phyloP scores from a whole-genome alignment of 2,329 filamentous ascomycete species.

The Venturia asperata region DNA sequence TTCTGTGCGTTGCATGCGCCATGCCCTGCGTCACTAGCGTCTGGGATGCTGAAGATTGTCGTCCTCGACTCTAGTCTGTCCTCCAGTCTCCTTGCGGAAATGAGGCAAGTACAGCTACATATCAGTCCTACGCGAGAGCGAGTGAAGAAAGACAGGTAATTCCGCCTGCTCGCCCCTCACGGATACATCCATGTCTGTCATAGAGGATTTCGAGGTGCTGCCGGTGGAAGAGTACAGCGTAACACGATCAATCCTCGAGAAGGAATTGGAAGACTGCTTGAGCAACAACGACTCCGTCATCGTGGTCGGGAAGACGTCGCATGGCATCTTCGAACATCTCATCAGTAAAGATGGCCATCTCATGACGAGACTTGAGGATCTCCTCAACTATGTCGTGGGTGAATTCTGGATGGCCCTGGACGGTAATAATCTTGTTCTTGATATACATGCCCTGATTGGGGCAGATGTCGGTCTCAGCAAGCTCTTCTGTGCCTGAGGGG shows the following conservation, averaged over 20 bases:
- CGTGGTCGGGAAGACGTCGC: constrained; percentile 54
- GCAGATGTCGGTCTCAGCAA: constrained; percentile 62
- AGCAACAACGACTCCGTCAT: constrained; percentile 74
- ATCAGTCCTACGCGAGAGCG: background rate
- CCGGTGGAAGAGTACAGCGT: background rate
- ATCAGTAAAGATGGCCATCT: constrained; percentile 61
- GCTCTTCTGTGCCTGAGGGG: constrained; percentile 53
- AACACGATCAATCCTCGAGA: constrained; percentile 41
- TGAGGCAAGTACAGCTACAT: background rate
- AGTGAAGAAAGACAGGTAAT: background rate
- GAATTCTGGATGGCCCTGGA: constrained; percentile 87
- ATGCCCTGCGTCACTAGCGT: background rate
- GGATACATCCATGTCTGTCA: background rate
- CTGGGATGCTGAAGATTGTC: constrained; percentile 1
- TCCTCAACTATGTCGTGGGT: constrained; percentile 62
- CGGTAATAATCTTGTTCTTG: constrained; percentile 58
- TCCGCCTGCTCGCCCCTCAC: background rate
- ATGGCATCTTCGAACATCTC: constrained; percentile 63
- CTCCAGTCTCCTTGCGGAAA: background rate
- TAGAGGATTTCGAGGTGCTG: background rate
- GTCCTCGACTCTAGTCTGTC: background rate
- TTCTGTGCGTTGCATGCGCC: constrained; percentile 4
- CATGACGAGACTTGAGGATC: constrained; percentile 57
- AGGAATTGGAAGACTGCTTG: constrained; percentile 71
- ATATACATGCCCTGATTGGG: constrained; percentile 73